Evolutionary conservation across 345 rosid genomes (phyloP), one percentile per base, ranked within the genome.

Genomic region (Gossypium ekmanianum): DNA sequence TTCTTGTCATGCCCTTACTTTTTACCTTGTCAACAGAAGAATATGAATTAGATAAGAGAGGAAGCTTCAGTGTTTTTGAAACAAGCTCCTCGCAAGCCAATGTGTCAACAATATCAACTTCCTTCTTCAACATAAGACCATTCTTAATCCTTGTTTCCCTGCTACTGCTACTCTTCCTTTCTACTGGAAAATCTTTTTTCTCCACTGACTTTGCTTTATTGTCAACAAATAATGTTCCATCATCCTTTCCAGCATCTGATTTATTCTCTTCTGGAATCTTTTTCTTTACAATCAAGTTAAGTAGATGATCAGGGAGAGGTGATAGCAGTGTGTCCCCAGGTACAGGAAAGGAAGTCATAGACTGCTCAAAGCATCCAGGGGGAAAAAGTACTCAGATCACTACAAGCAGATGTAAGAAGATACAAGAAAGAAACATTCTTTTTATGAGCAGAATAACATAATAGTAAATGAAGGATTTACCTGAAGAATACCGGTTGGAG

Each of bases 251-350:
- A 71, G 79, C 75, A 79, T 81, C 85, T 77, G 81, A 77, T 64
- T 77, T 83, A 79, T 80, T 81, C 64, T 83, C 89, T 69, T 82
- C 82, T 47, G 41, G 65, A 80, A 72, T 9, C 14, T 22, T 57
- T 22, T 18, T 26, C 27, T 79, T 81, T 77, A 83, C 79, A 59
- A 80, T 79, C 59, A 94, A 75, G 73, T 71, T 83, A 86, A 90
- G 77, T 8, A 93, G 79, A 80, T 83, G 79, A 76, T 85, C 87
- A 20, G 97, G 79, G 78, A 95, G 98, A 74, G 99, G 99, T 17
- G 99, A 95, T 74, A 93, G 83, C 71, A 92, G 68, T 54, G 76
- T 74, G 43, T 48, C 77, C 73, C 80, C 94, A 65, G 29, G 85
- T 79, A 84, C 77, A 34, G 91, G 90, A 77, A 82, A 81, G 69